Evolutionary conservation across 2,329 filamentous ascomycete genomes (phyloP).

Genomic region (Didymella glomerata): DNA sequence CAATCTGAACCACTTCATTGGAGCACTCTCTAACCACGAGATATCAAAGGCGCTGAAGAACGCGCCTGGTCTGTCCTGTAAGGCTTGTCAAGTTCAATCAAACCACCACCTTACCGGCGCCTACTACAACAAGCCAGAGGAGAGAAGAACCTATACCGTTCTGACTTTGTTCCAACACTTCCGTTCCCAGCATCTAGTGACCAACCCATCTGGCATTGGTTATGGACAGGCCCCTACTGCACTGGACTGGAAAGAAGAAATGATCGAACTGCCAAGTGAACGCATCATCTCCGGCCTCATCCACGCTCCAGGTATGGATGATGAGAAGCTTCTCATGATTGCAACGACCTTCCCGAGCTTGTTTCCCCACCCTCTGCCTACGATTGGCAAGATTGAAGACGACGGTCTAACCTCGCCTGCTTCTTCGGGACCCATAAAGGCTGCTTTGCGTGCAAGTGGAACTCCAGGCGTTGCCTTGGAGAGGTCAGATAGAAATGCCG

Average conservation of each 20-base stretch:
- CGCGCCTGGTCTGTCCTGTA: slow-evolving; percentile 56
- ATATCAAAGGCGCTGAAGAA: slow-evolving; percentile 55
- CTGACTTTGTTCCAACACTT: slow-evolving; percentile 69
- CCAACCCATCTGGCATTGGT: slow-evolving; percentile 30
- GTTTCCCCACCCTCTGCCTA: slow-evolving; percentile 56
- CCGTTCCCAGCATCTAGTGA: slow-evolving; percentile 63
- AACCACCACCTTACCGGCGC: slow-evolving; percentile 40
- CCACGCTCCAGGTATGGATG: slow-evolving; percentile 64
- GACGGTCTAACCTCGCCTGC: slow-evolving; percentile 37
- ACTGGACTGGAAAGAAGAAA: slow-evolving; percentile 66
- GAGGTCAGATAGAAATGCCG: slow-evolving; percentile 33
- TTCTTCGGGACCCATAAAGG: slow-evolving; percentile 46
- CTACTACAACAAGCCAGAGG: slow-evolving; percentile 49
- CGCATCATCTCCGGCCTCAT: slow-evolving; percentile 59
- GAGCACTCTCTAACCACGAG: slow-evolving; percentile 54
- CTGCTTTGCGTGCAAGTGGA: slow-evolving; percentile 24
- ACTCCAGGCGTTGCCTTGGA: slow-evolving; percentile 31
- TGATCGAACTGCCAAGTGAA: slow-evolving; percentile 67
- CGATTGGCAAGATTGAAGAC: slow-evolving; percentile 50
- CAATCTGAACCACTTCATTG: slow-evolving; percentile 64
- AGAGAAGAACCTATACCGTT: slow-evolving; percentile 53
- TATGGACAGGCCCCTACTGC: slow-evolving; percentile 35
- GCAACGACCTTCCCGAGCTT: slow-evolving; percentile 59
- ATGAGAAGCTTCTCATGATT: slow-evolving; percentile 62
- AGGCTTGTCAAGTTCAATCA: slow-evolving; percentile 48